Evolutionary conservation across 768 basidiomycete species (phyloP), one percentile per base, ranked within the genome.

Genomic region (Chlorophyllum brunneum): DNA sequence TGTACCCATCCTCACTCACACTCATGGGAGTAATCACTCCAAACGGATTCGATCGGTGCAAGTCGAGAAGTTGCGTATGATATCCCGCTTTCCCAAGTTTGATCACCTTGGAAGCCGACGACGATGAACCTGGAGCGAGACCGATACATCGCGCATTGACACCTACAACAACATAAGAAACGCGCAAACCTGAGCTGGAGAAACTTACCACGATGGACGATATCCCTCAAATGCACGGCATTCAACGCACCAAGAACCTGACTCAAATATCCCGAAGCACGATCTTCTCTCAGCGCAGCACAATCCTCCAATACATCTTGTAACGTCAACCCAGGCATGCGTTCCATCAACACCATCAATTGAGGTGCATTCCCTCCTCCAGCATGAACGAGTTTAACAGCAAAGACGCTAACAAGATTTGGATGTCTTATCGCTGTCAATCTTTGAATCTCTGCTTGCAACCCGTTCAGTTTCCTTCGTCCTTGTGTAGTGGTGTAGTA

Each of bases 41-140:
- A 58, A 95, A 91, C 0, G 85, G 81, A 59, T 97, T 92, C 2
- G 94, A 95, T 15, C 83, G 76, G 61, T 95, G 87, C 27, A 94
- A 70, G 62, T 95, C 92, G 22, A 85, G 71, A 27, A 98, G 73
- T 0, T 79, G 79, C 4, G 82, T 82, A 57, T 85, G 77, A 63
- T 85, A 97, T 13, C 76, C 81, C 2, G 83, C 82, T 57, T 84
- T 85, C 16, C 82, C 79, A 2, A 97, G 67, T 63, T 93, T 94
- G 62, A 92, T 76, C 16, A 79, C 69, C 58, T 88, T 89, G 11
- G 46, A 29, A 5, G 8, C 20, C 39, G 80, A 69, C 27, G 79
- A 78, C 4, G 75, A 69, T 1, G 70, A 70, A 42, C 20, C 75
- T 73, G 76, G 70, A 0, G 74, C 74, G 15, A 92, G 75, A 2